Conservation (phyloP, 306 rosid species). For the Hippophae tibetana region DNA sequence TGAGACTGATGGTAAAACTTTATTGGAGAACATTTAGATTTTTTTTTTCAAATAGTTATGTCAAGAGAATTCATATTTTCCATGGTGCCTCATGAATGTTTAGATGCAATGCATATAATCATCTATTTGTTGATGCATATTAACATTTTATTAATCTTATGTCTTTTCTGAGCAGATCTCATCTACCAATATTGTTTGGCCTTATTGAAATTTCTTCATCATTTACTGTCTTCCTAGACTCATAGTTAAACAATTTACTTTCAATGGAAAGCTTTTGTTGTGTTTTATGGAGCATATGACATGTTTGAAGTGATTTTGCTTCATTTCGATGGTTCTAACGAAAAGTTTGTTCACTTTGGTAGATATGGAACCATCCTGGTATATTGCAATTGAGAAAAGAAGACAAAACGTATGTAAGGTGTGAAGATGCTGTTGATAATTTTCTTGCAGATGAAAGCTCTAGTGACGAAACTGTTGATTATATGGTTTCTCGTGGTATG, state of each 20-base stretch:
- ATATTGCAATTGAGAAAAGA: slow-evolving; percentile 91
- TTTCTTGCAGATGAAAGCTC: slow-evolving; percentile 86
- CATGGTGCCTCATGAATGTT: no score
- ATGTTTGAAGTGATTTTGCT: slow-evolving; percentile 14
- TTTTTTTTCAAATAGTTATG: no score
- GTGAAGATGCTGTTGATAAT: slow-evolving; percentile 78
- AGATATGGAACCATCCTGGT: slow-evolving; percentile 99
- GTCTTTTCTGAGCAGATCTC: no score
- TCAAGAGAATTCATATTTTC: no score
- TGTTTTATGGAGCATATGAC: background rate
- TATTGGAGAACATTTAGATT: no score
- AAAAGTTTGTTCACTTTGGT: slow-evolving; percentile 28
- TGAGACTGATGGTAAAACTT: no score
- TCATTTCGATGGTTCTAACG: slow-evolving; percentile 17
- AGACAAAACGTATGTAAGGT: slow-evolving; percentile 48
- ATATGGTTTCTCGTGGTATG: slow-evolving; percentile 63
- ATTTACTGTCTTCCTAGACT: background rate
- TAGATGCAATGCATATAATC: no score
- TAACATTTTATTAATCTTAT: no score
- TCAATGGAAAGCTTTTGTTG: slow-evolving; percentile 2
- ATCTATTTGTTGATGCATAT: no score
- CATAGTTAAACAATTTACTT: slow-evolving; percentile 1
- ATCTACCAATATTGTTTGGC: no score
- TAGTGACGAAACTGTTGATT: slow-evolving; percentile 83
- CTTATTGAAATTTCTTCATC: background rate